These are phyloP conservation scores for Cyclotella baltica DNA, from an alignment of 108 stramenopile species.

Conservation along the genomic window DNA sequence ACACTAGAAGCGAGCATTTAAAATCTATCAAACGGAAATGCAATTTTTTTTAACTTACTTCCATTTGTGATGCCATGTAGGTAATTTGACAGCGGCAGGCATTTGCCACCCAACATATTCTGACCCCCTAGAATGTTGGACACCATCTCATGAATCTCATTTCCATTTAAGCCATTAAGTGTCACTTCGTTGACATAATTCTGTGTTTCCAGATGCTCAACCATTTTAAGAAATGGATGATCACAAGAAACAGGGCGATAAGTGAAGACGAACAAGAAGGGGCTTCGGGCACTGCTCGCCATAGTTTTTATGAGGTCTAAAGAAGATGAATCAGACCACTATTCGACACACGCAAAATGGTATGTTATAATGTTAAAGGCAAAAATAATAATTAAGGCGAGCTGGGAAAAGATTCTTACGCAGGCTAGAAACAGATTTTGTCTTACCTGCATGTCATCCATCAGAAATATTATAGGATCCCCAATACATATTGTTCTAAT, in stretches of 20 bases:
- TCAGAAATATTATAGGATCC: slow-evolving; percentile 6
- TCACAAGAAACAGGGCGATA: slow-evolving; percentile 8
- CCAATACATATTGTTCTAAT: slow-evolving; percentile 1
- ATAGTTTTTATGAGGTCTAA: slow-evolving; percentile 1
- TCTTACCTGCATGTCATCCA: slow-evolving; percentile 20
- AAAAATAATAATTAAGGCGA: not conserved
- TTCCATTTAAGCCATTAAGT: not conserved
- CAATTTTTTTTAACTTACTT: slow-evolving; percentile 5
- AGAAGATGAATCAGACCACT: slow-evolving; percentile 17
- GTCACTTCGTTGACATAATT: not conserved
- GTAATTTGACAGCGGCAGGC: not conserved
- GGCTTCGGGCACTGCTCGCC: not conserved
- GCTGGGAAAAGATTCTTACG: not conserved
- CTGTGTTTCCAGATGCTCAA: not conserved
- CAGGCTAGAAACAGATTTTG: not conserved
- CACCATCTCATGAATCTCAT: not conserved
- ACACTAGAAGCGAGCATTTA: not conserved
- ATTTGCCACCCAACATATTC: not conserved
- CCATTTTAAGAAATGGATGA: slow-evolving; percentile 19
- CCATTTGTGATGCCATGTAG: slow-evolving; percentile 8
- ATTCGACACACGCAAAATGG: not conserved
- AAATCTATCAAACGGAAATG: not conserved
- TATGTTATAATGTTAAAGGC: not conserved
- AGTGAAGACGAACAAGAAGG: slow-evolving; percentile 29
- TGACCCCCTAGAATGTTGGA: not conserved